Percentiles rank a stretch among this genome's conserved stretches.
Evolutionary conservation across 305 asterid genomes (phyloP).

Genomic region (Fraxinus greggii): DNA sequence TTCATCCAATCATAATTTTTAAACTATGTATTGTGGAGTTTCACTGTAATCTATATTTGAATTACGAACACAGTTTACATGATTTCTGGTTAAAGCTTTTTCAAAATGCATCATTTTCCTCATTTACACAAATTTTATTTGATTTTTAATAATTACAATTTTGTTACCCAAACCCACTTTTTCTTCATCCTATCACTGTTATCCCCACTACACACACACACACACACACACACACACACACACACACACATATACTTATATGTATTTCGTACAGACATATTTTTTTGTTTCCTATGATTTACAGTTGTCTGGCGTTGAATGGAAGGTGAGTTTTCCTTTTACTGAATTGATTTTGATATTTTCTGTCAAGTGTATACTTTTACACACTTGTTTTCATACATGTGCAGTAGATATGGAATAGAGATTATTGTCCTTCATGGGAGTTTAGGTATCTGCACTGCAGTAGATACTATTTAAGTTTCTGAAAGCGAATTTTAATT

Average conservation of each 20-base stretch:
- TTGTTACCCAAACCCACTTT: constrained; percentile 14
- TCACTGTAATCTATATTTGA: not conserved
- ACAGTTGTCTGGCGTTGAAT: constrained; percentile 13
- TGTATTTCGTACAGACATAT: not conserved
- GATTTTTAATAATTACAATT: constrained; percentile 13
- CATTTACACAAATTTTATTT: constrained; percentile 12
- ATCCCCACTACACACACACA: not conserved
- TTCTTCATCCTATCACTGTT: not conserved
- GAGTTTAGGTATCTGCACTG: not conserved
- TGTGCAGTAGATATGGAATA: not conserved
- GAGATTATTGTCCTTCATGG: not conserved
- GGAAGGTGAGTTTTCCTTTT: constrained; percentile 32
- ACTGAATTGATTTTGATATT: constrained; percentile 11
- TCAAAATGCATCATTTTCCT: not conserved
- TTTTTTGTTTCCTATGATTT: not conserved
- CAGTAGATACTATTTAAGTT: not conserved
- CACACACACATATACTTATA: not conserved
- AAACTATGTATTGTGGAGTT: not conserved
- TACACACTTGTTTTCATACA: constrained; percentile 13
- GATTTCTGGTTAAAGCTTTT: not conserved
- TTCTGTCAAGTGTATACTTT: constrained; percentile 18
- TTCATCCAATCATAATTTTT: not conserved
- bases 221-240: no score
- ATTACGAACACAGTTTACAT: not conserved
- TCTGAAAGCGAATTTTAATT: not conserved